Conservation (phyloP, 2,329 filamentous ascomycete genomes). For the Trichoderma sp. region DNA sequence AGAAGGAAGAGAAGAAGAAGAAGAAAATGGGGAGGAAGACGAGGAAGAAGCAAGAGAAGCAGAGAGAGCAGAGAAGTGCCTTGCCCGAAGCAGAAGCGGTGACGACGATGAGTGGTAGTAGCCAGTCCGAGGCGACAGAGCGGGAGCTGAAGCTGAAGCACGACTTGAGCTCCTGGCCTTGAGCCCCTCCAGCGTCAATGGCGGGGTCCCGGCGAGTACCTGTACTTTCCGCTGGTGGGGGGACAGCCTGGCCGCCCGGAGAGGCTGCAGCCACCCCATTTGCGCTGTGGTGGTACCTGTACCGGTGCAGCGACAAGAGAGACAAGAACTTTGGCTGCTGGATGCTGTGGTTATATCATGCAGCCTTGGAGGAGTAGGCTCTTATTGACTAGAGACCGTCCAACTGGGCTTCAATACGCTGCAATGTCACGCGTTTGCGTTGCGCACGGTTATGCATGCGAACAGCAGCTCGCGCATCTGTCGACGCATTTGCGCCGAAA, state of each 20-base stretch:
- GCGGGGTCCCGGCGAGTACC: constrained; percentile 21
- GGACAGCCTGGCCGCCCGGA: constrained; percentile 19
- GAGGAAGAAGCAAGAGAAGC: background rate
- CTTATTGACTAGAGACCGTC: background rate
- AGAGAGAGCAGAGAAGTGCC: background rate
- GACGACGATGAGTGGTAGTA: background rate
- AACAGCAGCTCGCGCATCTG: background rate
- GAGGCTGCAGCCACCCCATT: constrained; percentile 27
- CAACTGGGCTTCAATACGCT: background rate
- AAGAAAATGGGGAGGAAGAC: background rate
- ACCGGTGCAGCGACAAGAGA: no score
- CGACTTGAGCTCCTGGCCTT: constrained; percentile 7
- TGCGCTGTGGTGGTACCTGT: background rate
- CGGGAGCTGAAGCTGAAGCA: background rate
- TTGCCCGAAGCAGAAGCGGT: constrained; percentile 7
- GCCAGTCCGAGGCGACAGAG: background rate
- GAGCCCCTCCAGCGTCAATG: constrained; percentile 8
- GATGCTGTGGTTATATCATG: no score
- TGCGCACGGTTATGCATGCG: constrained; percentile 10
- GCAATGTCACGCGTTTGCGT: background rate
- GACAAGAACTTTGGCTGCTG: no score
- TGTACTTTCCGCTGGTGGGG: constrained; percentile 8
- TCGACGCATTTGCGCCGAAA: background rate
- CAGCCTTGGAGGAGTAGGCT: background rate
- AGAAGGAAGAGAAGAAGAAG: background rate